A percentile compares a stretch with the other conserved stretches of the same genome.
Conservation (phyloP, 345 rosid species). For the Ceriops decandra region DNA sequence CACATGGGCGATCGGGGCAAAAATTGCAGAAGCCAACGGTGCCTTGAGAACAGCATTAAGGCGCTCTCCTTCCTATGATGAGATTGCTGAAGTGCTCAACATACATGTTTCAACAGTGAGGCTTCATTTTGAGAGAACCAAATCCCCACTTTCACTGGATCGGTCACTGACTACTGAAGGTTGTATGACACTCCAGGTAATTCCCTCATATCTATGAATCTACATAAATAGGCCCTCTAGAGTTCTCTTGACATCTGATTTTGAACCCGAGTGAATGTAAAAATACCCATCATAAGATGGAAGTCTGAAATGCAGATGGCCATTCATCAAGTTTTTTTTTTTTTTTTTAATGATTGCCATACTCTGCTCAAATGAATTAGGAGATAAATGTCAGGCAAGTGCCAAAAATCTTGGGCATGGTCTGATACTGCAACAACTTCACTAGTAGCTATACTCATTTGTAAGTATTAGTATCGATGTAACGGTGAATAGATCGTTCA, state of each 20-base stretch:
- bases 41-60: constrained; percentile 28
- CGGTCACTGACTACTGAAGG: constrained; percentile 32
- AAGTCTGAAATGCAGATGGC: not conserved
- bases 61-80: constrained; percentile 38
- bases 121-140: constrained; percentile 31
- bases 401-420: too few species aligned
- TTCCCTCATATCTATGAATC: not conserved
- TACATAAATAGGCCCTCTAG: too few species aligned
- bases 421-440: too few species aligned
- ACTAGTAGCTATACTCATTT: too few species aligned
- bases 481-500: too few species aligned
- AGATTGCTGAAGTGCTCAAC: constrained; percentile 49
- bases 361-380: too few species aligned
- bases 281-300: not conserved
- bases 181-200: constrained; percentile 45
- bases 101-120: constrained; percentile 44
- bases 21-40: constrained; percentile 47
- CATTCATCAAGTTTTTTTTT: not conserved
- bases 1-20: constrained; percentile 36
- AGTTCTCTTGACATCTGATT: not conserved
- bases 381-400: too few species aligned
- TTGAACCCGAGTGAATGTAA: not conserved
- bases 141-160: constrained; percentile 46
- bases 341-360: too few species aligned
- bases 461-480: too few species aligned